Conservation (phyloP, 2,329 filamentous ascomycete genomes). For the Xylaria hypoxylon region DNA sequence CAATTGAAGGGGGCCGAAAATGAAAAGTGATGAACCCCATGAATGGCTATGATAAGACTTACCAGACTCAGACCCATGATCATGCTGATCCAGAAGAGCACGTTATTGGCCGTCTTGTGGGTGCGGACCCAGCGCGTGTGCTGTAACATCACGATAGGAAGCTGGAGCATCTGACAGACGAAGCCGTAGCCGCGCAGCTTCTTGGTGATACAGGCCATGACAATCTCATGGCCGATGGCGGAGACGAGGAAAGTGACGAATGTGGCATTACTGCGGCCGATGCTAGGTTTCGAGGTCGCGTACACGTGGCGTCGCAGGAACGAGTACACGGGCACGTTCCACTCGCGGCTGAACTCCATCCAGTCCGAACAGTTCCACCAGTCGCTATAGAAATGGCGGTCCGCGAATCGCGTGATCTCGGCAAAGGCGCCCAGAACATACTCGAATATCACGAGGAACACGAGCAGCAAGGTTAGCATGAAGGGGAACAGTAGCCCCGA, state of each 20-base stretch:
- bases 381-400: conserved; percentile 90
- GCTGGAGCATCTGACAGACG: conserved; percentile 93
- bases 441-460: conserved; percentile 98
- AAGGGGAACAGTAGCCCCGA: conserved; percentile 95
- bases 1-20: not conserved
- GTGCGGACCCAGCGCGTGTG: conserved; percentile 80
- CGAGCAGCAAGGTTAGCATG: conserved; percentile 93
- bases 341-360: conserved; percentile 96
- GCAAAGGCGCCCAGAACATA: conserved; percentile 95
- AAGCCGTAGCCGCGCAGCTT: conserved; percentile 96
- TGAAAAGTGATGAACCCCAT: not conserved
- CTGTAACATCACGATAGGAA: conserved; percentile 94
- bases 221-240: conserved; percentile 89
- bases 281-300: conserved; percentile 79
- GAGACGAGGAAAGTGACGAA: conserved; percentile 92
- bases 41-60: conserved; percentile 50
- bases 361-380: conserved; percentile 86
- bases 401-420: conserved; percentile 92
- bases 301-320: conserved; percentile 97
- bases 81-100: conserved; percentile 93
- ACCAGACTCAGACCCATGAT: conserved; percentile 86
- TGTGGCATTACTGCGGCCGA: conserved; percentile 82
- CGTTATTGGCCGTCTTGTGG: conserved; percentile 83
- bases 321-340: conserved; percentile 97
- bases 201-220: conserved; percentile 98